These are phyloP conservation scores for Talaromyces adpressus DNA, from an alignment of 495 filamentous ascomycete genomes.

Conservation along the genomic window DNA sequence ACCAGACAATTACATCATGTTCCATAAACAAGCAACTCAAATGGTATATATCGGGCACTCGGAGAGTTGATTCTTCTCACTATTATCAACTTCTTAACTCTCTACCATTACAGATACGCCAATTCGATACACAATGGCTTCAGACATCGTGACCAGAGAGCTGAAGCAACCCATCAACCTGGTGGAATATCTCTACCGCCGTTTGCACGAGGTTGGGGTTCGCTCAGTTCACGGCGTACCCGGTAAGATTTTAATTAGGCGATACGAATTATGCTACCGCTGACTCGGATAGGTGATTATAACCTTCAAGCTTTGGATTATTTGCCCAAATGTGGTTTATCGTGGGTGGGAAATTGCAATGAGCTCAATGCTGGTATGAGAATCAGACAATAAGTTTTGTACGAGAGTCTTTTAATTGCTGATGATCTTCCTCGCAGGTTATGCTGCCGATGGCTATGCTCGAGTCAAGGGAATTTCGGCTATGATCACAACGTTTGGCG, in stretches of 20 bases:
- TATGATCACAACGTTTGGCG: conserved; percentile 62
- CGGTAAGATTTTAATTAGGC: conserved; percentile 22
- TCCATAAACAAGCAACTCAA: background rate
- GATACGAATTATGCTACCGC: background rate
- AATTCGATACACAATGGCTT: conserved; percentile 28
- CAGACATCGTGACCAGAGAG: conserved; percentile 47
- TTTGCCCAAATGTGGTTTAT: conserved; percentile 46
- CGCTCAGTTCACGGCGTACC: conserved; percentile 59
- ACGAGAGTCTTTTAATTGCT: background rate
- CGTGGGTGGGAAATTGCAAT: conserved; percentile 66
- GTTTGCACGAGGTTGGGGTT: conserved; percentile 56
- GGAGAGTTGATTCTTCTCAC: conserved; percentile 5
- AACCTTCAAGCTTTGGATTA: conserved; percentile 56
- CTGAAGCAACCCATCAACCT: conserved; percentile 50
- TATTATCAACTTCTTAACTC: background rate
- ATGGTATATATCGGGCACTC: background rate
- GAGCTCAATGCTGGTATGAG: conserved; percentile 57
- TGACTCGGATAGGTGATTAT: conserved; percentile 26
- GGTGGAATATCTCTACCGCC: conserved; percentile 56
- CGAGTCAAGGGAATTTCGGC: conserved; percentile 60
- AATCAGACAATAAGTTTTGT: background rate
- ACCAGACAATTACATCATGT: background rate
- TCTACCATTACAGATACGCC: background rate
- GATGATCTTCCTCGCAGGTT: conserved; percentile 35
- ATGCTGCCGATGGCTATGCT: conserved; percentile 68